Evolutionary conservation across 805 yeast genomes (phyloP), one percentile per base, ranked within the genome.

Genomic region (Lipomyces yamadae): DNA sequence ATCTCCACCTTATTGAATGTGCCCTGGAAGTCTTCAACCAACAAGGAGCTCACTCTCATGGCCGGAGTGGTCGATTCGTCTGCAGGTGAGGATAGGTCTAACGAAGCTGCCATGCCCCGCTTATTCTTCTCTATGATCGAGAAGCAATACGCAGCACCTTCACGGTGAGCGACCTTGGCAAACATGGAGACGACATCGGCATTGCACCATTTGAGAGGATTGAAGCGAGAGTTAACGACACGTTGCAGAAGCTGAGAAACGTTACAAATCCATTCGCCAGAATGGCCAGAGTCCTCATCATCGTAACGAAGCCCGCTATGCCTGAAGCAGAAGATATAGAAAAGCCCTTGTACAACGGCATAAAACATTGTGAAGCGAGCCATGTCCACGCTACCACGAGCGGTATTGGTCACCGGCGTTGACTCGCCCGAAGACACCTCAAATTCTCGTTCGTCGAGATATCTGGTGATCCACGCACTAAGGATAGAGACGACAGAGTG

Each of bases 161-260:
- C 91, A 73, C 88, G 88, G 73, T 94, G 96, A 2, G 98, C 91
- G 54, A 95, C 86, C 71, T 92, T 88, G 11, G 98, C 98, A 81
- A 94, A 94, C 82, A 93, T 94, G 66, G 88, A 83, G 67, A 93
- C 97, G 58, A 94, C 98, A 15, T 96, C 91, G 74, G 91, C 96
- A 75, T 93, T 94, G 78, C 97, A 92, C 80, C 87, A 94, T 76
- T 92, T 91, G 73, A 94, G 83, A 3, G 98, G 98, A 76, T 94
- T 95, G 82, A 95, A 94, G 75, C 90, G 90, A 10, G 97, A 88
- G 48, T 92, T 84, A 42, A 94, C 86, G 74, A 90, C 85, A 70
- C 96, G 83, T 77, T 90, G 97, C 80, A 93, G 92, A 70, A 95
- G 89, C 78, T 88, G 89, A 74, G 93, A 97, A 56, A 95, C 76